A percentile compares a stretch with the other conserved stretches of the same genome.
phyloP scores from a whole-genome alignment of 257 asterid genomes.

The Rubia yunnanensis region DNA sequence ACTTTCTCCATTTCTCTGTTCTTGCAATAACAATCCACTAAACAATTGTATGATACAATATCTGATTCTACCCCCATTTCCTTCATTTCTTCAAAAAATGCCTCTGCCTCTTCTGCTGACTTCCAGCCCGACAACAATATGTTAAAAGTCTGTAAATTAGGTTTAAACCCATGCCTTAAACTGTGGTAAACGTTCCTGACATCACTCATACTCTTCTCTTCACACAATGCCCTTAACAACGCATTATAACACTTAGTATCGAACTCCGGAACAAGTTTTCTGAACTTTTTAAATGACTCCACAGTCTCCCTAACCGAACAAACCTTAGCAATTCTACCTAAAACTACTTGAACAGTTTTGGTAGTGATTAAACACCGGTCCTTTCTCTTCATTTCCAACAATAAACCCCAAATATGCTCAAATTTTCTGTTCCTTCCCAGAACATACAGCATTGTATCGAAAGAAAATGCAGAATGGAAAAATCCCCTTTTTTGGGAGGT shows the following conservation, averaged over 20 bases:
- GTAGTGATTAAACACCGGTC: constrained; percentile 62
- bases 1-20: constrained; percentile 75
- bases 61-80: constrained; percentile 69
- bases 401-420: constrained; percentile 55
- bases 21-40: constrained; percentile 82
- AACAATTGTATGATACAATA: constrained; percentile 71
- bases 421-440: constrained; percentile 72
- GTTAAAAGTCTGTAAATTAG: constrained; percentile 70
- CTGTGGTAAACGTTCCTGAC: constrained; percentile 74
- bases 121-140: constrained; percentile 86
- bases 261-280: constrained; percentile 44
- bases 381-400: constrained; percentile 50
- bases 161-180: constrained; percentile 66
- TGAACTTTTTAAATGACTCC: constrained; percentile 54
- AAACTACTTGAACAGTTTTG: constrained; percentile 69
- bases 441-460: constrained; percentile 67
- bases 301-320: constrained; percentile 82
- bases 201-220: constrained; percentile 86
- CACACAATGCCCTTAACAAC: constrained; percentile 66
- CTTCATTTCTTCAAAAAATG: constrained; percentile 60
- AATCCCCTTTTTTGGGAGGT: constrained; percentile 42
- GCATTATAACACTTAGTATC: constrained; percentile 65
- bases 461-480: constrained; percentile 53
- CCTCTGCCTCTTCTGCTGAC: constrained; percentile 64
- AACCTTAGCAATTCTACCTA: constrained; percentile 78